Evolutionary conservation across 345 rosid species (phyloP).

Genomic region (Moricandia moricandioides): DNA sequence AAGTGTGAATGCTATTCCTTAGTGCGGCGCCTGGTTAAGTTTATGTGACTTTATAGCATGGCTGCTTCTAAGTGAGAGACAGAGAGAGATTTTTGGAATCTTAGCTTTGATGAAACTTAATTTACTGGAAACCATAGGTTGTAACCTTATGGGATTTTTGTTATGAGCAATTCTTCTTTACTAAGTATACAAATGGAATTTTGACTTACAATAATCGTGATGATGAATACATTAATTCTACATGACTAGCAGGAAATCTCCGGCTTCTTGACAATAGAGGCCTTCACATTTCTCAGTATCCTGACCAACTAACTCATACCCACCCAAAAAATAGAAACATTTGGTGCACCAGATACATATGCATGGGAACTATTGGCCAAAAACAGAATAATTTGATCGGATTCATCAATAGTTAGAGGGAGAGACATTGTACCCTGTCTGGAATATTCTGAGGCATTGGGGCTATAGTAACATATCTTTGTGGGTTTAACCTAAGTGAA

Average conservation of each 20-base stretch:
- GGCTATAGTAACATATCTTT: conserved; percentile 81
- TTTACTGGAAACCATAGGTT: not conserved
- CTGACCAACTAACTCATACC: conserved; percentile 24
- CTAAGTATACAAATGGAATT: conserved; percentile 23
- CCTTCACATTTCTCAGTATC: conserved; percentile 17
- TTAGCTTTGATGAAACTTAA: not conserved
- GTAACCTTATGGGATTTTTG: not conserved
- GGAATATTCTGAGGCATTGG: conserved; percentile 88
- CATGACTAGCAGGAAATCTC: conserved; percentile 25
- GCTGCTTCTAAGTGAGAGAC: not conserved
- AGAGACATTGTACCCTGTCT: conserved; percentile 83
- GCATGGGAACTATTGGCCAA: conserved; percentile 30
- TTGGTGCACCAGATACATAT: not conserved
- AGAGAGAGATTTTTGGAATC: not conserved
- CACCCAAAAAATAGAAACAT: conserved; percentile 24
- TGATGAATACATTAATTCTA: conserved; percentile 20
- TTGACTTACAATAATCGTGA: conserved; percentile 21
- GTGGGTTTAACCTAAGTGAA: conserved; percentile 55
- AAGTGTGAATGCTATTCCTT: not conserved
- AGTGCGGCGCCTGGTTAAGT: not conserved
- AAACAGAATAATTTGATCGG: conserved; percentile 22
- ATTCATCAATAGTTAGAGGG: conserved; percentile 67
- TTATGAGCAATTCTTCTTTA: conserved; percentile 22
- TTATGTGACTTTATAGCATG: not conserved
- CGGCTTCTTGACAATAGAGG: conserved; percentile 14